phyloP scores from a whole-genome alignment of 2,329 filamentous ascomycete species.

The Cladophialophora chaetospira region DNA sequence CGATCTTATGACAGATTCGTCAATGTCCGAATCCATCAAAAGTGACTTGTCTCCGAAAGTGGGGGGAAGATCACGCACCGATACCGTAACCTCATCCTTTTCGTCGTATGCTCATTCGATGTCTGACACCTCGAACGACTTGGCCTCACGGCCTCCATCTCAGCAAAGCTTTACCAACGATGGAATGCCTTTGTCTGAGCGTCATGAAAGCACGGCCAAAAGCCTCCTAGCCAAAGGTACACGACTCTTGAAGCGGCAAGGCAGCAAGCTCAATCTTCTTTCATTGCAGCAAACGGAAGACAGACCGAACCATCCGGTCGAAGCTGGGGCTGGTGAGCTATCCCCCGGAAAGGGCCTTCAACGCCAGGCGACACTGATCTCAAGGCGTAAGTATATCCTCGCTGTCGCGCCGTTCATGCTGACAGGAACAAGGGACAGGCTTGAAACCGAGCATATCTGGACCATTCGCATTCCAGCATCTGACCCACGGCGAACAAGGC shows the following conservation, averaged over 20 bases:
- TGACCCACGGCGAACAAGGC: slow-evolving; percentile 60
- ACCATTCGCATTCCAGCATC: slow-evolving; percentile 66
- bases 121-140: slow-evolving; percentile 23
- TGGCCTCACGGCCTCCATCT: slow-evolving; percentile 23
- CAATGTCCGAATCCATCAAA: slow-evolving; percentile 9
- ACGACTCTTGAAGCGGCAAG: slow-evolving; percentile 50
- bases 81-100: slow-evolving; percentile 25
- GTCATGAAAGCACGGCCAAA: slow-evolving; percentile 37
- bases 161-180: slow-evolving; percentile 20
- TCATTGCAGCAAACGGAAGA: slow-evolving; percentile 41
- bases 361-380: slow-evolving; percentile 15
- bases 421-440: slow-evolving; percentile 39
- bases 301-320: slow-evolving; percentile 27
- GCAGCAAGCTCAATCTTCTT: slow-evolving; percentile 49
- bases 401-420: background rate
- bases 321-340: slow-evolving; percentile 10
- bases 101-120: slow-evolving; percentile 22
- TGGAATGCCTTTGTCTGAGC: slow-evolving; percentile 15
- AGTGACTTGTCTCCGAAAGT: slow-evolving; percentile 13
- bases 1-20: slow-evolving; percentile 28
- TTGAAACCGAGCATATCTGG: slow-evolving; percentile 58
- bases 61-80: slow-evolving; percentile 24
- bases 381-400: slow-evolving; percentile 20
- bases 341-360: slow-evolving; percentile 12
- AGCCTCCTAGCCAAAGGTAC: slow-evolving; percentile 48